Evolutionary conservation across 179 eudicot species (phyloP), one percentile per base, ranked within the genome.

Genomic region (Spinacia oleracea): DNA sequence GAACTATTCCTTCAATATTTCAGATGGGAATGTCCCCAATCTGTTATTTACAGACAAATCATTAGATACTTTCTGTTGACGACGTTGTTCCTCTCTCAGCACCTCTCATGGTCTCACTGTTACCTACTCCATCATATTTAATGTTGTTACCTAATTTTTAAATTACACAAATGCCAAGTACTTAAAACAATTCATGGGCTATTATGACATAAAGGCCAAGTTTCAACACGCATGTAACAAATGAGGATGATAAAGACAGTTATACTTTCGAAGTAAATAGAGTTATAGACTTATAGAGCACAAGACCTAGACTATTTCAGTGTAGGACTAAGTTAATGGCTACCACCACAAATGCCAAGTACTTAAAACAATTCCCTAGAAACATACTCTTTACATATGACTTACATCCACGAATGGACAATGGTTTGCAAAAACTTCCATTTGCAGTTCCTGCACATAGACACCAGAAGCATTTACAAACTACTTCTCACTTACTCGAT

Each of bases 401-500:
- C 70, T 79, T 51, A 58, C 81, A n/a, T n/a, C n/a, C n/a, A n/a
- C n/a, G n/a, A n/a, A n/a, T n/a, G n/a, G n/a, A n/a, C n/a, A n/a
- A n/a, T n/a, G n/a, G n/a, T n/a, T n/a, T n/a, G n/a, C n/a, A 62
- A 35, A 62, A 14, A 70, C 75, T 70, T 70, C 58, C 69, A 29
- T 25, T 70, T 23, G 80, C 70, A 58, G 34, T 70, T 11, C 70
- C 75, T 58, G 68, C 69, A 77, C 74, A 31, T 38, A n/a, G 10
- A 70, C 75, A 68, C 42, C 65, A 70, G 42, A n/a, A 31, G 60
- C 42, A 35, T 38, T 66, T 18, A 66, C 70, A 15, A 34, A 66
- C 70, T 66, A 66, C 12, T 66, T 16, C 70, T 16, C 38, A 38
- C 40, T 38, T 38, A 38, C 40, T 16, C 53, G n/a, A n/a, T n/a